Evolutionary conservation across 495 filamentous ascomycete species (phyloP).

Genomic region (Letharia lupina): DNA sequence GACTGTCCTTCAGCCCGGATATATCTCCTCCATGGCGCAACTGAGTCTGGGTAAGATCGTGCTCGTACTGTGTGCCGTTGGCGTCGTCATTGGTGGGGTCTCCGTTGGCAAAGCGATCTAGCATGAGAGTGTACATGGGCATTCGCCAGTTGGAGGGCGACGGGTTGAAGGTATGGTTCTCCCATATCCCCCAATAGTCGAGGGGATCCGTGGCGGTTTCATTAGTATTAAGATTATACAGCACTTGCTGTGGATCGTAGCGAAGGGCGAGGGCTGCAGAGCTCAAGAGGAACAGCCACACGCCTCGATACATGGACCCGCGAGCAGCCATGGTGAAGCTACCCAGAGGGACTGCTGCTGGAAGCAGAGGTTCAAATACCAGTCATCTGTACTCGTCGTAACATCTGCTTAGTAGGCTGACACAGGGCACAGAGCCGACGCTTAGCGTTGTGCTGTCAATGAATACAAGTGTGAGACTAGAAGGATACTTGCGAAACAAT

Average conservation of each 20-base stretch:
- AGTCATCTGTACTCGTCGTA: not conserved
- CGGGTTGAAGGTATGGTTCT: slow-evolving; percentile 43
- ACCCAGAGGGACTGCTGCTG: not conserved
- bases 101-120: slow-evolving; percentile 66
- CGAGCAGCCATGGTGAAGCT: not conserved
- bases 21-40: slow-evolving; percentile 70
- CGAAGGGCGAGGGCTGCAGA: slow-evolving; percentile 34
- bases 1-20: slow-evolving; percentile 51
- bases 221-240: slow-evolving; percentile 59
- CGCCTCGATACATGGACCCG: not conserved
- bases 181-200: slow-evolving; percentile 56
- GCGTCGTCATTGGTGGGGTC: slow-evolving; percentile 63
- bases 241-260: slow-evolving; percentile 45
- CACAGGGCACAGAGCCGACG: not conserved
- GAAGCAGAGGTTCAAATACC: slow-evolving; percentile 2
- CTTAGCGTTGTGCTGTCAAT: not conserved
- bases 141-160: slow-evolving; percentile 64
- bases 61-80: slow-evolving; percentile 61
- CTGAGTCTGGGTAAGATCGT: slow-evolving; percentile 59
- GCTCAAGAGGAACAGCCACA: not conserved
- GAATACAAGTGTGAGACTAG: not conserved
- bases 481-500: not conserved
- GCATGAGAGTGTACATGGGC: slow-evolving; percentile 62
- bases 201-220: slow-evolving; percentile 46
- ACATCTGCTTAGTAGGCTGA: not conserved